Evolutionary conservation across 495 filamentous ascomycete genomes (phyloP), one percentile per base, ranked within the genome.

Genomic region (Lophiotrema nucula): DNA sequence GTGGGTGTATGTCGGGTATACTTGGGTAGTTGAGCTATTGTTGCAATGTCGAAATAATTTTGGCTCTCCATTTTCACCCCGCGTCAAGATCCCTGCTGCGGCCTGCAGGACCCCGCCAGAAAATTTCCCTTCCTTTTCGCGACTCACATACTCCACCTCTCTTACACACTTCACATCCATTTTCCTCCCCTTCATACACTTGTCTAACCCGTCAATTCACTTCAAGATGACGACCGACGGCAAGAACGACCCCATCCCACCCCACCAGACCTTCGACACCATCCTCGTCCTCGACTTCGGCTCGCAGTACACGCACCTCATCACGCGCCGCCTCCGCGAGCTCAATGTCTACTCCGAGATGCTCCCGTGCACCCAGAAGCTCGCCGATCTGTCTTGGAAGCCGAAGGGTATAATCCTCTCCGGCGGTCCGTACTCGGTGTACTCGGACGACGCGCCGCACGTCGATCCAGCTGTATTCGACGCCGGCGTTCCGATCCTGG

Each of bases 291-390:
- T 88, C 53, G 84, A 88, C 69, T 86, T 86, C 63, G 84, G 84
- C 38, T 83, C 76, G 2, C 84, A 86, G 71, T 88, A 83, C 48
- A 82, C 80, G 3, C 89, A 91, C 65, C 78, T 93, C 15, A 92
- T 93, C 67, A 84, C 82, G 2, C 79, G 90, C 27, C 83, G 88
- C 43, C 79, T 95, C 13, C 79, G 90, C 62, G 83, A 86, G 41
- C 79, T 96, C 74, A 87, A 88, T 77, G 81, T 97, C 70, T 96
- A 88, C 78, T 83, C 82, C 37, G 92, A 97, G 76, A 88, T 97
- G 85, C 82, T 96, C 42, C 92, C 91, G 25, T 97, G 92, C 77
- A 97, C 90, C 51, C 83, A 86, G 53, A 95, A 92, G 77, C 68
- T 97, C 12, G 71, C 81, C 4, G 88, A 95, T 44, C 80, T 97